These are phyloP conservation scores for Umbelopsis ramanniana DNA, from an alignment of 192 early-diverging fungal genomes.

Conservation along the genomic window DNA sequence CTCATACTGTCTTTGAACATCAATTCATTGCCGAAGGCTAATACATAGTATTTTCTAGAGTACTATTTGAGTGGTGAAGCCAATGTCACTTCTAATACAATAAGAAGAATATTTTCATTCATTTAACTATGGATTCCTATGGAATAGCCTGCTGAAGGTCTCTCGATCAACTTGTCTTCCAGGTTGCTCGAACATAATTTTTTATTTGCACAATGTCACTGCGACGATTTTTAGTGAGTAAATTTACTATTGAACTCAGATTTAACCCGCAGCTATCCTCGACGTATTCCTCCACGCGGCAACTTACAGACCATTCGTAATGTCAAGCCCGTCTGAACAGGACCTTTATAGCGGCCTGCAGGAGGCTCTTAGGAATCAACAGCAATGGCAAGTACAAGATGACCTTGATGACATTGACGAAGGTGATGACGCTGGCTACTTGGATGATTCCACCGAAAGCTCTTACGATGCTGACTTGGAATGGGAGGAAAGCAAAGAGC, in stretches of 20 bases:
- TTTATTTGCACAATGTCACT: too few relatives aligned
- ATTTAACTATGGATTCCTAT: too few relatives aligned
- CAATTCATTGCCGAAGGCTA: too few relatives aligned
- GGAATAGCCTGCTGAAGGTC: too few relatives aligned
- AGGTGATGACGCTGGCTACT: slow-evolving; percentile 22
- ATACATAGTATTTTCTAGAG: too few relatives aligned
- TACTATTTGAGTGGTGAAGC: too few relatives aligned
- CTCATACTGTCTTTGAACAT: too few relatives aligned
- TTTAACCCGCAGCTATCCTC: neutral
- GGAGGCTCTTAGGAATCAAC: slow-evolving; percentile 9
- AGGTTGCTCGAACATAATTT: too few relatives aligned
- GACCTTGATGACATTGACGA: slow-evolving; percentile 28
- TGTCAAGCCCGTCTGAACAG: neutral
- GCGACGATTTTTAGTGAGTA: too few relatives aligned
- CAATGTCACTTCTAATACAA: too few relatives aligned
- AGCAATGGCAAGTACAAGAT: neutral
- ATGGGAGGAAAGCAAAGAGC: slow-evolving; percentile 60
- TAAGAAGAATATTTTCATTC: too few relatives aligned
- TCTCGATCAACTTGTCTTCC: too few relatives aligned
- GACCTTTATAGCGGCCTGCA: slow-evolving; percentile 15
- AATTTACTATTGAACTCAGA: neutral
- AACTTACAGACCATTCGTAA: neutral
- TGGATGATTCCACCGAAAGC: slow-evolving; percentile 26
- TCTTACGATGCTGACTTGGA: slow-evolving; percentile 52
- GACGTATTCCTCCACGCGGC: neutral